phyloP scores from a whole-genome alignment of 2,329 filamentous ascomycete species.

The Thielaviopsis euricoi region DNA sequence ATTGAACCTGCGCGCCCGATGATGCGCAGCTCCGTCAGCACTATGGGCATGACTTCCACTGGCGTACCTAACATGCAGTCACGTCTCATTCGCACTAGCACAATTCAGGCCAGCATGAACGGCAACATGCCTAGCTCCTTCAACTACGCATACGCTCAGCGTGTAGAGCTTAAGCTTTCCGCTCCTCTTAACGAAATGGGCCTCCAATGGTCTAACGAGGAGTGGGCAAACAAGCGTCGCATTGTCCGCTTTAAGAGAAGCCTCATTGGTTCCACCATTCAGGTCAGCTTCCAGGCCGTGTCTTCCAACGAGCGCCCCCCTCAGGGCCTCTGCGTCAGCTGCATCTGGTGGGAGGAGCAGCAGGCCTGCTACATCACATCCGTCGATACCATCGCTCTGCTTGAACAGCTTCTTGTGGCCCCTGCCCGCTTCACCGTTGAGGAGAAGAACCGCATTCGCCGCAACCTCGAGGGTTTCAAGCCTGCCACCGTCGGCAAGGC shows the following conservation, averaged over 20 bases:
- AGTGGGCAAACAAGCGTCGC: conserved; percentile 61
- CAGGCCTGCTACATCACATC: conserved; percentile 85
- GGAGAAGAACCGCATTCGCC: conserved; percentile 93
- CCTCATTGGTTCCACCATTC: conserved; percentile 68
- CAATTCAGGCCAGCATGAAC: conserved; percentile 25
- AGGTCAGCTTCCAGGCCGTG: conserved; percentile 63
- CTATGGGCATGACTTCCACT: conserved; percentile 28
- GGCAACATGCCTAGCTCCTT: conserved; percentile 30
- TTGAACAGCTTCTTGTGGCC: conserved; percentile 70
- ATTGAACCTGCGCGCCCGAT: conserved; percentile 23
- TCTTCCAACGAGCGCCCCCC: conserved; percentile 61
- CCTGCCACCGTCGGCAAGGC: conserved; percentile 87
- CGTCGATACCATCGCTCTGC: conserved; percentile 88
- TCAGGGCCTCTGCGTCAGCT: conserved; percentile 88
- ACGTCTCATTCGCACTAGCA: conserved; percentile 40
- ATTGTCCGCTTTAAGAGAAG: conserved; percentile 78
- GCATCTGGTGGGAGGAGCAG: conserved; percentile 93
- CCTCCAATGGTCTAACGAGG: conserved; percentile 65
- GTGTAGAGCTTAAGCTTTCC: conserved; percentile 69
- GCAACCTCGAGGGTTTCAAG: conserved; percentile 88
- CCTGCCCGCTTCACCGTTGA: conserved; percentile 77
- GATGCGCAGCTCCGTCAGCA: conserved; percentile 18
- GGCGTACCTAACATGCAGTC: conserved; percentile 34
- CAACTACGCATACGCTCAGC: conserved; percentile 67
- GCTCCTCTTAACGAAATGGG: conserved; percentile 78